phyloP scores from a whole-genome alignment of 768 basidiomycete genomes.

The Bullera alba region DNA sequence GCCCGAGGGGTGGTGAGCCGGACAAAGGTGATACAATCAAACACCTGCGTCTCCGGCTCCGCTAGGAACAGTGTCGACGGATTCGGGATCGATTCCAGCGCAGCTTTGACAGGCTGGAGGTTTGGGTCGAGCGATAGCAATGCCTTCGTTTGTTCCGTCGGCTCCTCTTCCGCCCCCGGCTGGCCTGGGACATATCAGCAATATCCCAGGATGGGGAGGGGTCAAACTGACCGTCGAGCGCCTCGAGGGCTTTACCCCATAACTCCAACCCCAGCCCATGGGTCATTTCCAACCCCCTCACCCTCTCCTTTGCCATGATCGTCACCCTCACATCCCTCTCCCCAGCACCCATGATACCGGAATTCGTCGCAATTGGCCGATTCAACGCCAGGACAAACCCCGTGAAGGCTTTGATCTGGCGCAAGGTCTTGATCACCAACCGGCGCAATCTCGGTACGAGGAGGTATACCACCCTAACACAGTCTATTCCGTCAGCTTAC shows the following conservation, averaged over 20 bases:
- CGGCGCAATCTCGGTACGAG: not conserved
- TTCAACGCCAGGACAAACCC: constrained; percentile 16
- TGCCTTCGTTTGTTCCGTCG: not conserved
- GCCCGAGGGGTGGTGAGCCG: no score
- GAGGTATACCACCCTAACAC: not conserved
- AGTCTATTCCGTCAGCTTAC: not conserved
- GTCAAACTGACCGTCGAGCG: no score
- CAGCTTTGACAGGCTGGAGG: constrained; percentile 1
- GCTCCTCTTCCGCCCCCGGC: no score
- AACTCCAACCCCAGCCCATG: constrained; percentile 20
- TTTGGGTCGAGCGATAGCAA: constrained; percentile 1
- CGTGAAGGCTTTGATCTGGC: constrained; percentile 15
- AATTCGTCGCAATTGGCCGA: constrained; percentile 16
- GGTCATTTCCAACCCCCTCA: constrained; percentile 7
- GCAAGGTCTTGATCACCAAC: constrained; percentile 6
- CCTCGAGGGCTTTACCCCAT: constrained; percentile 25
- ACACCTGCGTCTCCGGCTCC: not conserved
- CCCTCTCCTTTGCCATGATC: constrained; percentile 18
- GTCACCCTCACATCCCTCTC: constrained; percentile 22
- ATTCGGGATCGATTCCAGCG: constrained; percentile 12
- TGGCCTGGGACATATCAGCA: no score
- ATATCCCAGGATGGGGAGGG: no score
- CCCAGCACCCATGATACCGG: constrained; percentile 1
- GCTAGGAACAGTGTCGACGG: constrained; percentile 21
- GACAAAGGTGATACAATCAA: constrained; percentile 20